Evolutionary conservation across 495 filamentous ascomycete species (phyloP).

Genomic region (Bryoglossum gracile): DNA sequence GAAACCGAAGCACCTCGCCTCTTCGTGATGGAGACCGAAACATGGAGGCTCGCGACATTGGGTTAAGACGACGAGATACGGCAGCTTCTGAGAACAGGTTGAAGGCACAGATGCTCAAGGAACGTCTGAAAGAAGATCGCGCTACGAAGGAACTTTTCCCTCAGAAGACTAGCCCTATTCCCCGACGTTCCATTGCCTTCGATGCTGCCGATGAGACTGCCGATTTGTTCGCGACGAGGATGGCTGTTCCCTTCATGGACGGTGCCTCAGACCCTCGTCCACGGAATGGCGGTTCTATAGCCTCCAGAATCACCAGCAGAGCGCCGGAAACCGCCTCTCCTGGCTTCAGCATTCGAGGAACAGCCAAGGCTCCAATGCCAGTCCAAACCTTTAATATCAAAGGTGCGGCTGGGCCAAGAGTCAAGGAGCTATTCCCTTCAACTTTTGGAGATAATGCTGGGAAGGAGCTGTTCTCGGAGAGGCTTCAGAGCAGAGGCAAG

Average conservation of each 20-base stretch:
- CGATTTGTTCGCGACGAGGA: slow-evolving; percentile 46
- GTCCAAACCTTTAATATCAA: slow-evolving; percentile 58
- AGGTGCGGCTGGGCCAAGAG: slow-evolving; percentile 48
- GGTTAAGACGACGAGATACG: slow-evolving; percentile 22
- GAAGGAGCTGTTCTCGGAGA: slow-evolving; percentile 62
- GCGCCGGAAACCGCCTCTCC: slow-evolving; percentile 17
- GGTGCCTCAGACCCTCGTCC: slow-evolving; percentile 30
- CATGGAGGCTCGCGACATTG: not conserved
- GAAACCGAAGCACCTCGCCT: slow-evolving; percentile 70
- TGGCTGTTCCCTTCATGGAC: slow-evolving; percentile 46
- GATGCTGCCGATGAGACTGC: slow-evolving; percentile 58
- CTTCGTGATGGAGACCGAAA: slow-evolving; percentile 39
- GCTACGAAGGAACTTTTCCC: slow-evolving; percentile 62
- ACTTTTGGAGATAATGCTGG: slow-evolving; percentile 55
- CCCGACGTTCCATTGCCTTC: slow-evolving; percentile 59
- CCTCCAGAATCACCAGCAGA: slow-evolving; percentile 33
- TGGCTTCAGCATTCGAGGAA: slow-evolving; percentile 58
- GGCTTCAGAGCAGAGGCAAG: slow-evolving; percentile 37
- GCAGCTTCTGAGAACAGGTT: slow-evolving; percentile 34
- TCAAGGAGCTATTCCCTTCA: slow-evolving; percentile 64
- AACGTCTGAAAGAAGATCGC: slow-evolving; percentile 11
- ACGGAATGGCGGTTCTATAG: slow-evolving; percentile 21
- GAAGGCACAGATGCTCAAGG: slow-evolving; percentile 38
- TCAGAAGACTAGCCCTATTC: slow-evolving; percentile 41
- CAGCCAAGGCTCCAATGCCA: slow-evolving; percentile 34